Evolutionary conservation across 1,284 basidiomycete species (phyloP).

Genomic region (Rhizoctonia solani): DNA sequence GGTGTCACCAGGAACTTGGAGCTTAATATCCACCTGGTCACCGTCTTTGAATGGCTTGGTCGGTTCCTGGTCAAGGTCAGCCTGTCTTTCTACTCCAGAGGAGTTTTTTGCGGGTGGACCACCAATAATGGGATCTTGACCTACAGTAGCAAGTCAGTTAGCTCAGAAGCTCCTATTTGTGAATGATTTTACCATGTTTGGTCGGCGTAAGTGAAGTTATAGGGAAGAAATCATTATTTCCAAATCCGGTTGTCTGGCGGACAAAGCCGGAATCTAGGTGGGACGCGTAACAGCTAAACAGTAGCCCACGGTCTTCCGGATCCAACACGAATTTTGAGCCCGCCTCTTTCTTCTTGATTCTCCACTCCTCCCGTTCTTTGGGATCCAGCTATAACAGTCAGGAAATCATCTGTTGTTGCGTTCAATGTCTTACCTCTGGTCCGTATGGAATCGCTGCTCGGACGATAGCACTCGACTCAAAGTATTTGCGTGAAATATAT

Average conservation of each 20-base stretch:
- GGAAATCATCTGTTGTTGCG: too few relatives aligned
- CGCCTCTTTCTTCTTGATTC: too few relatives aligned
- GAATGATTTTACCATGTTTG: too few relatives aligned
- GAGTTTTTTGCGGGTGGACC: background rate
- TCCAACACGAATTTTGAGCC: background rate
- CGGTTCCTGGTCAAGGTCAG: too few relatives aligned
- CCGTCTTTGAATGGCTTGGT: too few relatives aligned
- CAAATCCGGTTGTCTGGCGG: conserved; percentile 7
- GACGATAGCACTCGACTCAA: conserved; percentile 38
- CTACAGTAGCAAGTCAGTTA: background rate
- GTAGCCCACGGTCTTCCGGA: conserved; percentile 41
- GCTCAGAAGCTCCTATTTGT: background rate
- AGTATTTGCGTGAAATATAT: conserved; percentile 38
- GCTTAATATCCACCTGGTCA: too few relatives aligned
- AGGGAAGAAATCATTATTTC: conserved; percentile 24
- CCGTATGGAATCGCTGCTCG: conserved; percentile 45
- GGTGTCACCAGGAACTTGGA: too few relatives aligned
- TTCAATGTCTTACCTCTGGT: conserved; percentile 41
- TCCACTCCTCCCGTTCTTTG: too few relatives aligned
- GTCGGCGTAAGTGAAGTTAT: background rate
- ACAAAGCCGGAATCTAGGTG: conserved; percentile 44
- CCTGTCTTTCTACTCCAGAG: background rate
- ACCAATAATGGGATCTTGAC: conserved; percentile 29
- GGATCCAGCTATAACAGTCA: too few relatives aligned
- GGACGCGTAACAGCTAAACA: conserved; percentile 45